Evolutionary conservation across 257 asterid species (phyloP), one percentile per base, ranked within the genome.

Genomic region (Fraxinus cuspidata): DNA sequence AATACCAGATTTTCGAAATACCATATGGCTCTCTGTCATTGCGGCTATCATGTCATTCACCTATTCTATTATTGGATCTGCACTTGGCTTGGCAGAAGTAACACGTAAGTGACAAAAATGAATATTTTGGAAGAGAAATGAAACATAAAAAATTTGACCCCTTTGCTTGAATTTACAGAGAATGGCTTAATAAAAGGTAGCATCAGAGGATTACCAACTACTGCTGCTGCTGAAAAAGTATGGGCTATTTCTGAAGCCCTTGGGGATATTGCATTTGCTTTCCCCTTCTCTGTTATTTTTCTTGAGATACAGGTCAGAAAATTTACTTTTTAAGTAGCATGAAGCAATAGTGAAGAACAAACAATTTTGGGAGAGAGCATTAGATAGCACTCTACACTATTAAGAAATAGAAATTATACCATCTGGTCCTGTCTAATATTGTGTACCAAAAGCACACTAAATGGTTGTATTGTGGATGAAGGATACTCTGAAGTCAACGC

Each of bases 11-110:
- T 87, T 94, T 63, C 93, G 78, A 7, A 86, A 85, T 83, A 94
- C 88, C 85, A 79, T 72, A 56, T 91, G 97, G 97, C 97, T 91
- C n/a, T 94, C 97, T 0, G 73, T 86, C 10, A 81, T 91, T 13
- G 92, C 97, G 72, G 94, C 97, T 11, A 63, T 87, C 84, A 92
- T 91, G 97, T 94, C 99, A 35, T 88, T 94, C 80, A 34, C 87
- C 13, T 94, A 94, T 76, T 83, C 97, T 37, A 76, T 75, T 72
- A 89, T 91, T 0, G 97, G 96, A 67, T 81, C 93, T 49, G 94
- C 89, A 66, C 89, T 94, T 34, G 97, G 98, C 75, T 83, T 86
- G 10, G 92, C 92, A 19, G 83, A 83, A 84, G 88, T 87, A 76
- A 83, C 90, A 15, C 92, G 98, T 92, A 82, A 11, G 68, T 8